Percentiles rank a stretch among this genome's conserved stretches.
These are phyloP conservation scores for Blastobotrys illinoisensis DNA, from an alignment of 1,139 yeast genomes.

Conservation along the genomic window DNA sequence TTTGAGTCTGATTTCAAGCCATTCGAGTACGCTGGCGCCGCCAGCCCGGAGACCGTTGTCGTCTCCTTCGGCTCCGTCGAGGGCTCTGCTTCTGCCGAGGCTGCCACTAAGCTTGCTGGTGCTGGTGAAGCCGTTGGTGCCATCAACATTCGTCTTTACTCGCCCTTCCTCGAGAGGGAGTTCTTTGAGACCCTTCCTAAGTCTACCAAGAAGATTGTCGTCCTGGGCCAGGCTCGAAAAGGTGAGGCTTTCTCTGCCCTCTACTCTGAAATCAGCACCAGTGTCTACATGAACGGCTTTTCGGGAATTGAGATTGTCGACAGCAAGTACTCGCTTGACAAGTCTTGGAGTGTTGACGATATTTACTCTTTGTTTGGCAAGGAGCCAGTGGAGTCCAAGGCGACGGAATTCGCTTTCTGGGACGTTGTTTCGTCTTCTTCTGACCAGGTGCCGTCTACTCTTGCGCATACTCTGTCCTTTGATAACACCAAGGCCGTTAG, in stretches of 20 bases:
- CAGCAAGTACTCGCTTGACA: slow-evolving; percentile 28
- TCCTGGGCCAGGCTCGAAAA: slow-evolving; percentile 50
- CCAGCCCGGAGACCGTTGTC: slow-evolving; percentile 60
- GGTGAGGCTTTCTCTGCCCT: slow-evolving; percentile 36
- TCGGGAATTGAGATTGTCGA: slow-evolving; percentile 27
- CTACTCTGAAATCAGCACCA: slow-evolving; percentile 68
- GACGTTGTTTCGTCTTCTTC: slow-evolving; percentile 24
- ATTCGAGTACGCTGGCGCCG: slow-evolving; percentile 66
- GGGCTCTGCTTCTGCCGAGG: slow-evolving; percentile 47
- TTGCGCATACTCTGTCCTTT: slow-evolving; percentile 69
- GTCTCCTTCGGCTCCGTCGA: slow-evolving; percentile 75
- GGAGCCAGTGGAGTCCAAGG: slow-evolving; percentile 1
- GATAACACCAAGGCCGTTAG: slow-evolving; percentile 51
- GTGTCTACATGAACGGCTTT: slow-evolving; percentile 43
- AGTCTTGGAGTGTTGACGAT: slow-evolving; percentile 22
- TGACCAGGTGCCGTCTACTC: slow-evolving; percentile 53
- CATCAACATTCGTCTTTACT: slow-evolving; percentile 68
- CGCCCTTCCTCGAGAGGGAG: slow-evolving; percentile 50
- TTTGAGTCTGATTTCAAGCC: slow-evolving; percentile 58
- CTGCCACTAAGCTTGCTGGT: slow-evolving; percentile 37
- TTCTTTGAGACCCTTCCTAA: slow-evolving; percentile 57
- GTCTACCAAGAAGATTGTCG: slow-evolving; percentile 54
- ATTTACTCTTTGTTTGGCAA: slow-evolving; percentile 22
- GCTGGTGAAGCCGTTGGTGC: slow-evolving; percentile 49
- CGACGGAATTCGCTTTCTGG: slow-evolving; percentile 46